These are phyloP conservation scores for Allomyces macrogynus DNA, from an alignment of 192 early-diverging fungal species.

Conservation along the genomic window DNA sequence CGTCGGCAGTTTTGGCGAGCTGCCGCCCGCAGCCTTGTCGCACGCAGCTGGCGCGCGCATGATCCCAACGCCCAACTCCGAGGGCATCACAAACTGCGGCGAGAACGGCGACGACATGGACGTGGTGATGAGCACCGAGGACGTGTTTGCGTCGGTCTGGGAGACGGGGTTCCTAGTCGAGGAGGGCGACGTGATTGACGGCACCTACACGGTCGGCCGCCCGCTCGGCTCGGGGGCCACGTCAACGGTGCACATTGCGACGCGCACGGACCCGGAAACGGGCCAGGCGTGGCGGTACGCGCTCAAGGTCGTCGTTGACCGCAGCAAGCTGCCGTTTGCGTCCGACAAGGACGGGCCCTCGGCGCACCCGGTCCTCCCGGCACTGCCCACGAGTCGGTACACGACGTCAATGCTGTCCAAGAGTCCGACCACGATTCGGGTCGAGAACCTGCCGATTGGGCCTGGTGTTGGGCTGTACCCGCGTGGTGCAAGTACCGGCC, in stretches of 20 bases:
- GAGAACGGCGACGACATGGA: neutral
- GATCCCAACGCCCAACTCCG: neutral
- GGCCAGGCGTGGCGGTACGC: neutral
- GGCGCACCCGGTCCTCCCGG: neutral
- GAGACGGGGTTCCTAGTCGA: neutral
- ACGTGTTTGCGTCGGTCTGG: neutral
- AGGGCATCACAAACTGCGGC: neutral
- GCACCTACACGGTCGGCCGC: neutral
- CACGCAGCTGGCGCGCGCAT: neutral
- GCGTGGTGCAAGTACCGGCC: neutral
- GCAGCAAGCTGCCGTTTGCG: neutral
- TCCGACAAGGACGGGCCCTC: neutral
- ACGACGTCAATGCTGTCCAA: too few species aligned
- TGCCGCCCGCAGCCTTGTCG: neutral
- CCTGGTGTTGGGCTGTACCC: neutral
- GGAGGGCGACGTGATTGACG: neutral
- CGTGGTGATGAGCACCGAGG: neutral
- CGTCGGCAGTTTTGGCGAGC: neutral
- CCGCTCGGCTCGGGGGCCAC: neutral
- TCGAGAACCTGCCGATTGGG: neutral
- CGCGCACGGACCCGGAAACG: neutral
- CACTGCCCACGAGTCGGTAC: too few species aligned
- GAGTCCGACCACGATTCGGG: neutral
- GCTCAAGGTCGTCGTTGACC: neutral
- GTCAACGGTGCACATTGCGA: neutral